Evolutionary conservation across 768 basidiomycete species (phyloP), one percentile per base, ranked within the genome.

Genomic region (Sutorius australiensis): DNA sequence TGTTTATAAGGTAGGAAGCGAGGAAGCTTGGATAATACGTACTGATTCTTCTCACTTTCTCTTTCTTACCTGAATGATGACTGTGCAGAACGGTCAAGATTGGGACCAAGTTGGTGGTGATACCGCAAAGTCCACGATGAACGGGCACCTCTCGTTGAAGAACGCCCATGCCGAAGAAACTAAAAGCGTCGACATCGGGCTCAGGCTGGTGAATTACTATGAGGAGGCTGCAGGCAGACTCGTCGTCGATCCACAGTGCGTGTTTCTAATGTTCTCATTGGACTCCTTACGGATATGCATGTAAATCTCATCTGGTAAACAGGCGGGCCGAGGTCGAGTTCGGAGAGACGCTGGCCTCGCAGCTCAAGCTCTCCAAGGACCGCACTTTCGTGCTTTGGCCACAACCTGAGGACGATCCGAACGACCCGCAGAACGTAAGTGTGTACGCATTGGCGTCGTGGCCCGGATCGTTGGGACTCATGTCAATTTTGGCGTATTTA

Each of bases 191-290:
- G 65, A 65, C 5, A 44, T 77, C 11, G 72, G 78, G 53, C 54
- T 31, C 17, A 19, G 30, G 28, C 30, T 76, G 34, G 47, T 63
- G 21, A 49, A 64, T 0, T 81, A 80, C 53, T 82, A 84, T 44
- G 82, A 85, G 55, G 64, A 73, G 11, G 70, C 73, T 54, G 82
- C 81, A 1, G 84, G 84, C 10, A 73, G 83, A 17, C 68, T 86
- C 38, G 80, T 86, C 46, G 71, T 86, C 12, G 83, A 86, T 64
- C 83, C 83, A 12, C 68, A 73, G 84, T 82, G 53, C 19, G 80
- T 74, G 31, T 31, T 19, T 8, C 10, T 3, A 5, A 17, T 7
- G 9, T 9, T 8, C 21, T n/a, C 28, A 7, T 9, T 14, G 13
- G 10, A n/a, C 10, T 3, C 24, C 28, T 1, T 13, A 34, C 16